Base-by-base conservation (phyloP, 2,329 filamentous ascomycete species). In the Sphaerulina populicola region DNA sequence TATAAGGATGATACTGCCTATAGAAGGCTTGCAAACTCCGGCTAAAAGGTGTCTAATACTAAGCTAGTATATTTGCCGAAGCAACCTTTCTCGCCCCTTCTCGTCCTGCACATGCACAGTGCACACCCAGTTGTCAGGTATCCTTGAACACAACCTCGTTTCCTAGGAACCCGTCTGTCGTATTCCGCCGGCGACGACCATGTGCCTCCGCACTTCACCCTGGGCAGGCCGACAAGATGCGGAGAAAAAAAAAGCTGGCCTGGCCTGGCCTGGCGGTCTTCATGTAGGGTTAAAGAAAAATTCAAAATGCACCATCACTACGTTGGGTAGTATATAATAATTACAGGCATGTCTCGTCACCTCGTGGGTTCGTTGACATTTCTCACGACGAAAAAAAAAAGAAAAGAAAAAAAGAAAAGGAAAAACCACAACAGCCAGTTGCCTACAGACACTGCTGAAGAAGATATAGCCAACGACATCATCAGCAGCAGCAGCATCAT, bases 311-410 rank as follows among this genome's bases (percentile, higher is more conserved):
- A 15, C 15, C 7, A 40, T 12, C 38, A 23, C 11, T 18, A 27
- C 1, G 8, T 18, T 3, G 3, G 38, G 15, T 3, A 35, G 14
- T 6, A 12, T 11, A 44, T n/a, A n/a, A 50, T 49, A 50, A 38
- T 10, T 38, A 29, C 35, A 30, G 29, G 47, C 47, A n/a, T 44
- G 47, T 39, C 40, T 50, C 40, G 47, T 50, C n/a, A n/a, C n/a
- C n/a, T n/a, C n/a, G n/a, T n/a, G n/a, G 47, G 40, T 14, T n/a
- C 9, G 29, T 35, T 35, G 21, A 44, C 4, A 35, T 35, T 35
- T 33, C 12, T 35, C 23, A 27, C 6, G 5, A 5, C 9, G 31
- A 35, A n/a, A n/a, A 11, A n/a, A n/a, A n/a, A n/a, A n/a, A n/a
- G n/a, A n/a, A n/a, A n/a, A n/a, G n/a, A n/a, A n/a, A n/a, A n/a